Conservation (phyloP, 768 basidiomycete genomes). For the Suillus occidentalis region DNA sequence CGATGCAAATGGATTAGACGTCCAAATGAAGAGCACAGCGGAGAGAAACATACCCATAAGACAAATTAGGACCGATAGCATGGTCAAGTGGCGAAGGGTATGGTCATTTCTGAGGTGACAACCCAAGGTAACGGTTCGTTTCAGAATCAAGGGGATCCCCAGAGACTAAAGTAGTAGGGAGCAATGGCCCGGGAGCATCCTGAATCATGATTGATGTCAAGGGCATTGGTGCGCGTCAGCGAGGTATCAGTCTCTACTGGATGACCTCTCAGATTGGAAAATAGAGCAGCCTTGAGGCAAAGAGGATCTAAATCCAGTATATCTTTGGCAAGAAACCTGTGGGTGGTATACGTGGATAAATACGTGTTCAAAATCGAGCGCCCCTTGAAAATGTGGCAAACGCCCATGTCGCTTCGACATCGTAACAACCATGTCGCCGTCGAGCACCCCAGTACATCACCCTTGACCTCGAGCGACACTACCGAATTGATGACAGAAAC, state of each 20-base stretch:
- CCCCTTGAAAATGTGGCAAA: not conserved
- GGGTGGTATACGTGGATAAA: not conserved
- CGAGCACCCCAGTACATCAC: not conserved
- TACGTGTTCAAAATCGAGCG: not conserved
- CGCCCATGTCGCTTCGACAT: not conserved
- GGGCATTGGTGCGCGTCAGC: not conserved
- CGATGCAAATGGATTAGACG: not conserved
- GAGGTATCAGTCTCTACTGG: not conserved
- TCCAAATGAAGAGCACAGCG: not conserved
- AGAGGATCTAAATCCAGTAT: not conserved
- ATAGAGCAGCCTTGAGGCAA: slow-evolving; percentile 2
- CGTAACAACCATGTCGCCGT: not conserved
- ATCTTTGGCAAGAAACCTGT: not conserved
- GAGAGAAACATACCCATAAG: not conserved
- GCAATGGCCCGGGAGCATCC: not conserved
- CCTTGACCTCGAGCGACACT: not conserved
- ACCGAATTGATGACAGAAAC: not conserved
- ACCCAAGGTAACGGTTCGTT: slow-evolving; percentile 1
- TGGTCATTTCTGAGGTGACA: not conserved
- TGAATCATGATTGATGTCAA: not conserved
- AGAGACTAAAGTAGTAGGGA: not conserved
- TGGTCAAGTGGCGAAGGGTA: not conserved
- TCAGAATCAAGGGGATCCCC: not conserved
- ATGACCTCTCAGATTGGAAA: not conserved
- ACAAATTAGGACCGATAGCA: not conserved